Conservation (phyloP, 2,329 filamentous ascomycete genomes). For the Talaromyces sp. region DNA sequence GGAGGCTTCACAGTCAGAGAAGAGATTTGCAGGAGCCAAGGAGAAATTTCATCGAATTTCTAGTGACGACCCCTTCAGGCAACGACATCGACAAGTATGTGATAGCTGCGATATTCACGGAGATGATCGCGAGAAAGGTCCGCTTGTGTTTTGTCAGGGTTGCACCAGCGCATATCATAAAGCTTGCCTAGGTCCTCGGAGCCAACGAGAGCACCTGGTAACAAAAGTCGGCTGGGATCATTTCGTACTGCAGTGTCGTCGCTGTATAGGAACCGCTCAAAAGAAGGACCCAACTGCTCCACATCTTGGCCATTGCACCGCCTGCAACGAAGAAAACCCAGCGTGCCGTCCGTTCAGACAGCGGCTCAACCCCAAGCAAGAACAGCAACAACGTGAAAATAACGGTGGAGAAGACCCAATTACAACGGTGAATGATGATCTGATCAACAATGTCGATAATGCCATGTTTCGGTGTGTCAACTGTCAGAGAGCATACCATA, state of each 20-base stretch:
- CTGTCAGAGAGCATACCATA: slow-evolving; percentile 80
- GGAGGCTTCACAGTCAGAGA: slow-evolving; percentile 44
- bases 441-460: slow-evolving; percentile 73
- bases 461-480: slow-evolving; percentile 78
- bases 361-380: slow-evolving; percentile 71
- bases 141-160: slow-evolving; percentile 84
- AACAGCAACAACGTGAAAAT: slow-evolving; percentile 76
- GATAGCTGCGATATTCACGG: slow-evolving; percentile 65
- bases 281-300: slow-evolving; percentile 71
- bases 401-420: slow-evolving; percentile 79
- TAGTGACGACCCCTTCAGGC: slow-evolving; percentile 64
- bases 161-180: slow-evolving; percentile 84
- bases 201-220: slow-evolving; percentile 76
- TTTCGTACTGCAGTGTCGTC: slow-evolving; percentile 87
- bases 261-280: slow-evolving; percentile 68
- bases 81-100: slow-evolving; percentile 68
- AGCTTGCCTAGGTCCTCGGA: slow-evolving; percentile 72
- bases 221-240: slow-evolving; percentile 76
- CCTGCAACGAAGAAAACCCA: slow-evolving; percentile 63
- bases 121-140: slow-evolving; percentile 60
- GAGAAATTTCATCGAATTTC: slow-evolving; percentile 70
- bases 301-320: slow-evolving; percentile 67
- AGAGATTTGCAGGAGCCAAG: slow-evolving; percentile 58
- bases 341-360: slow-evolving; percentile 74
- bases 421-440: slow-evolving; percentile 57